Percentiles rank a stretch among this genome's conserved stretches.
Evolutionary conservation across 75 land plant genomes (phyloP).

Genomic region (Selaginella moellendorffii): DNA sequence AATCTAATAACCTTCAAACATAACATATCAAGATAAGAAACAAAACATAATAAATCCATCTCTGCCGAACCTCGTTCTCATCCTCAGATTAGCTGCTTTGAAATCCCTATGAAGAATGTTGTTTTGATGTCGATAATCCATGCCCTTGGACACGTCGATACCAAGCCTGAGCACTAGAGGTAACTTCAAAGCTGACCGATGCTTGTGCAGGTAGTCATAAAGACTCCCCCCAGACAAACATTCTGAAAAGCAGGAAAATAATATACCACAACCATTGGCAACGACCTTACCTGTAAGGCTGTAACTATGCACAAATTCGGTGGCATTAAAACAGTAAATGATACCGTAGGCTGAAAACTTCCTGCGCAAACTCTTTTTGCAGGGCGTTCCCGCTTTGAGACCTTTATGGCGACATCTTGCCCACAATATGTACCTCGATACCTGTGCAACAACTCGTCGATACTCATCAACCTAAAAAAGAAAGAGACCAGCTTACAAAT

Average conservation of each 20-base stretch:
- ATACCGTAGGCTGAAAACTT: constrained; percentile 90
- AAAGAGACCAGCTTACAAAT: constrained; percentile 55
- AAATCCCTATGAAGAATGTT: constrained; percentile 89
- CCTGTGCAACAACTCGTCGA: constrained; percentile 39
- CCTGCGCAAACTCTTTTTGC: constrained; percentile 87
- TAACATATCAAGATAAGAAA: constrained; percentile 12
- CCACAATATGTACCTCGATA: constrained; percentile 84
- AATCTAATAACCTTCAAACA: constrained; percentile 97
- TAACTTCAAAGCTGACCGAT: constrained; percentile 63
- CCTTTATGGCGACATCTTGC: constrained; percentile 93
- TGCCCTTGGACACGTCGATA: constrained; percentile 92
- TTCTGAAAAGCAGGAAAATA: constrained; percentile 32
- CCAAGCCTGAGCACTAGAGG: constrained; percentile 75
- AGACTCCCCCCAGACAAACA: constrained; percentile 95
- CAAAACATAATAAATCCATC: too few species aligned
- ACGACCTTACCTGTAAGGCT: constrained; percentile 33
- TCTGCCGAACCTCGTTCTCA: constrained; percentile 57
- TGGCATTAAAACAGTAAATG: neutral
- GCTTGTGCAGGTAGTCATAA: constrained; percentile 89
- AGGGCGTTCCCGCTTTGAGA: constrained; percentile 69
- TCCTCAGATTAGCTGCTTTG: constrained; percentile 63
- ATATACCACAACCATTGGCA: neutral
- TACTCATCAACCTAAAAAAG: neutral
- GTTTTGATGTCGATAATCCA: constrained; percentile 93
- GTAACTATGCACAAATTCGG: constrained; percentile 72